These are phyloP conservation scores for Microdochium bolleyi DNA, from an alignment of 2,329 filamentous ascomycete species.

Conservation along the genomic window DNA sequence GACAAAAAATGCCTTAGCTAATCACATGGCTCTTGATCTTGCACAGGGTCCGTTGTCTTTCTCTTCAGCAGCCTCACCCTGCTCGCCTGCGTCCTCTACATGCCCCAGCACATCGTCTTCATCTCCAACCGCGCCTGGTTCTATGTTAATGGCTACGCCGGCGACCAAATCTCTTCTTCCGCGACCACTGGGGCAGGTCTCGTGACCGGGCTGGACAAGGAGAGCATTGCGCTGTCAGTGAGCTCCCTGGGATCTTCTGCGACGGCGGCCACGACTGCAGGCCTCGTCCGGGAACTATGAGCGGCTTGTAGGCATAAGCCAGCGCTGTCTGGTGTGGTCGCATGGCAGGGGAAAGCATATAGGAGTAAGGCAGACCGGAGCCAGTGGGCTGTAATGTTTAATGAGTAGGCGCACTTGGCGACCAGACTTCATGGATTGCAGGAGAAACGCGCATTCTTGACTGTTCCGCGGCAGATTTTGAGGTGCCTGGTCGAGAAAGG, in stretches of 20 bases:
- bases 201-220: slow-evolving; percentile 29
- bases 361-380: background rate
- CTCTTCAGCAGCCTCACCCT: slow-evolving; percentile 79
- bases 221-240: slow-evolving; percentile 30
- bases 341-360: too few species aligned
- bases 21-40: background rate
- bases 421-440: too few species aligned
- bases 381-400: slow-evolving; percentile 1
- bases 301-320: background rate
- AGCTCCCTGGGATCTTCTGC: slow-evolving; percentile 17
- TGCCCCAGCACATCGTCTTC: slow-evolving; percentile 81
- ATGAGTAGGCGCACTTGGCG: background rate
- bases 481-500: too few species aligned
- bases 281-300: slow-evolving; percentile 28
- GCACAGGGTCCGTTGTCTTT: slow-evolving; percentile 82
- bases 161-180: slow-evolving; percentile 10
- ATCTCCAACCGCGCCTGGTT: slow-evolving; percentile 85
- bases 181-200: slow-evolving; percentile 1
- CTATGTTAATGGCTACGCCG: slow-evolving; percentile 81
- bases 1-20: background rate
- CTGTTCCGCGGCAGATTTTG: too few species aligned
- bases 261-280: slow-evolving; percentile 16
- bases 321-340: too few species aligned
- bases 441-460: too few species aligned
- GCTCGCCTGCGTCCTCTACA: slow-evolving; percentile 84